Evolutionary conservation across 2,329 filamentous ascomycete species (phyloP).

Genomic region (Beauveria australis): DNA sequence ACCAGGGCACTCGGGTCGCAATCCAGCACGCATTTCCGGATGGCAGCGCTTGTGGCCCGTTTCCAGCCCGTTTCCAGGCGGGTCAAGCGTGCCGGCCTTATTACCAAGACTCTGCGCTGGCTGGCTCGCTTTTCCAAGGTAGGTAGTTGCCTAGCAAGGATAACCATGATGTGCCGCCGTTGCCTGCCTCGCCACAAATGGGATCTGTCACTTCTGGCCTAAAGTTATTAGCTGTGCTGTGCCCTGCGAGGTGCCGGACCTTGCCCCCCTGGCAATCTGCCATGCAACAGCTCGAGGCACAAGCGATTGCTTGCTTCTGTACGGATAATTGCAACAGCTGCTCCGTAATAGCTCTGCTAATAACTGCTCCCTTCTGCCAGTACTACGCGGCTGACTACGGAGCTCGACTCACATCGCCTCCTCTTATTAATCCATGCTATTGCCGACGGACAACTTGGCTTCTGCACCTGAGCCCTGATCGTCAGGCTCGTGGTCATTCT

Average conservation of each 20-base stretch:
- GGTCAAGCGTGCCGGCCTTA: conserved; percentile 20
- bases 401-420: background rate
- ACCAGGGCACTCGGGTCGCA: background rate
- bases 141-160: background rate
- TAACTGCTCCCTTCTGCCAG: background rate
- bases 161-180: conserved; percentile 9
- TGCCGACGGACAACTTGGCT: background rate
- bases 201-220: conserved; percentile 18
- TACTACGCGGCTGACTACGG: background rate
- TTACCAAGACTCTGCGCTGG: conserved; percentile 7
- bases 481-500: background rate
- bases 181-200: conserved; percentile 15
- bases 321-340: background rate
- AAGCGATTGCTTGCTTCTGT: background rate
- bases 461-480: background rate
- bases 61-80: conserved; percentile 6
- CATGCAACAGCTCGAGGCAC: background rate
- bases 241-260: background rate
- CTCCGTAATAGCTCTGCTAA: background rate
- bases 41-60: conserved; percentile 10
- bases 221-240: background rate
- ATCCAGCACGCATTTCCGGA: background rate
- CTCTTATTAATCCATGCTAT: background rate
- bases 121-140: background rate
- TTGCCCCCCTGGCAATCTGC: background rate